Base-by-base conservation (phyloP, 2,329 filamentous ascomycete genomes). In the Aspergillus persii region DNA sequence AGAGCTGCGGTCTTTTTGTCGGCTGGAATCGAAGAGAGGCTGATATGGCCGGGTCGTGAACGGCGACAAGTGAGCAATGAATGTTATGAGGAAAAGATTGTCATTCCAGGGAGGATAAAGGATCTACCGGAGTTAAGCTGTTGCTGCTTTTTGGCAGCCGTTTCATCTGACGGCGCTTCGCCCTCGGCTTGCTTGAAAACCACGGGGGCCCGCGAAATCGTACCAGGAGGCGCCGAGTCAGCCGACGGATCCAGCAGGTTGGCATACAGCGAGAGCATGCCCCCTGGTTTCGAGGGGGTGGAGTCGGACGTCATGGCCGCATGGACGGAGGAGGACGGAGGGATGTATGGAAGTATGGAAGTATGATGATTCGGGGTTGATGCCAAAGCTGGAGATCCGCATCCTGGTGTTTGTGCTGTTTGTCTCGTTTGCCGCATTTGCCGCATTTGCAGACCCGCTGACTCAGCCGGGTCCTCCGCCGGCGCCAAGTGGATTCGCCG, bases 21-120 rank as follows among this genome's bases (percentile, higher is more conserved):
- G 92, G 92, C 74, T 96, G 91, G 79, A 96, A 96, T 74, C 89
- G 89, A 63, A 96, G 82, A 69, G 90, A 86, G 74, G 84, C 81
- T 84, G 76, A 59, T 41, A 41, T 63, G 26, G 60, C 53, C 50
- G 58, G 50, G 46, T 54, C 67, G 65, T 62, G 69, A 67, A 56
- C 49, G 65, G 69, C 75, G 69, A 76, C 69, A 76, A 74, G 79
- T 84, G 77, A 86, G 83, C 75, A 77, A 72, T 66, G 68, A 71
- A 53, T 63, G 66, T 63, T 66, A 57, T 29, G 48, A 60, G 63
- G 60, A 70, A 65, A 63, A 63, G 4, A 6, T 8, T 41, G 36
- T n/a, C 36, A 41, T 41, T 4, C 63, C 63, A 65, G 66, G 65
- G 70, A 72, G 71, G 71, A 66, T 66, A 68, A 68, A 65, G 69